Percentiles rank a stretch among this genome's conserved stretches.
These are phyloP conservation scores for Colletotrichum sp. DNA, from an alignment of 2,329 filamentous ascomycete species.

Conservation along the genomic window DNA sequence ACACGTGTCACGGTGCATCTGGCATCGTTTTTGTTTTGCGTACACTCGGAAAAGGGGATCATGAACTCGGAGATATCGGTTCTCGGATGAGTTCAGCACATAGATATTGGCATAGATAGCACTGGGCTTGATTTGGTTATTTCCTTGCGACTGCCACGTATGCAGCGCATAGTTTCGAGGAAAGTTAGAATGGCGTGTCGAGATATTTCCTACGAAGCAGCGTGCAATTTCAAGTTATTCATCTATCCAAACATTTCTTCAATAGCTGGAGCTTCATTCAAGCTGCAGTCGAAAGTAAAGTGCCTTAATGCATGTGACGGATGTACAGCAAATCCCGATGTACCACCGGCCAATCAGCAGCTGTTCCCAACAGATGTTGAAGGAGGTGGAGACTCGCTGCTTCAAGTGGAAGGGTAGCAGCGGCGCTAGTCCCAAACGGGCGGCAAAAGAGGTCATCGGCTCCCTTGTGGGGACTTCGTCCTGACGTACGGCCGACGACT, in stretches of 20 bases:
- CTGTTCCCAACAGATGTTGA: not conserved
- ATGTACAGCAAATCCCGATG: not conserved
- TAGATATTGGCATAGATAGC: not conserved
- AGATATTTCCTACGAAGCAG: not conserved
- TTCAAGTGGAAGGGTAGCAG: not conserved
- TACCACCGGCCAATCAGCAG: not conserved
- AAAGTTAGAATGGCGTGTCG: not conserved
- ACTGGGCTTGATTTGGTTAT: not conserved
- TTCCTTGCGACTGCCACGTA: not conserved
- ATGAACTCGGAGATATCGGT: not conserved
- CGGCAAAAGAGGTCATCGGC: slow-evolving; percentile 14
- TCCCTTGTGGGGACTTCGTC: slow-evolving; percentile 13
- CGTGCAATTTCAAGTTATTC: not conserved
- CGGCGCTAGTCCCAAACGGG: not conserved
- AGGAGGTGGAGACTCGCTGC: slow-evolving; percentile 12
- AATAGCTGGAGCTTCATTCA: not conserved
- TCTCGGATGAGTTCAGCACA: not conserved
- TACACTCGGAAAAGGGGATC: not conserved
- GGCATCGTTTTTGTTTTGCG: not conserved
- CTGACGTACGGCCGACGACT: slow-evolving; percentile 12
- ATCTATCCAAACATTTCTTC: not conserved
- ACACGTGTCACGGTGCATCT: not conserved
- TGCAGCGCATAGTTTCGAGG: not conserved
- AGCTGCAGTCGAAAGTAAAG: not conserved
- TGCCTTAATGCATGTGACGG: not conserved